Evolutionary conservation across 306 rosid genomes (phyloP).

Genomic region (Sindora glabra): DNA sequence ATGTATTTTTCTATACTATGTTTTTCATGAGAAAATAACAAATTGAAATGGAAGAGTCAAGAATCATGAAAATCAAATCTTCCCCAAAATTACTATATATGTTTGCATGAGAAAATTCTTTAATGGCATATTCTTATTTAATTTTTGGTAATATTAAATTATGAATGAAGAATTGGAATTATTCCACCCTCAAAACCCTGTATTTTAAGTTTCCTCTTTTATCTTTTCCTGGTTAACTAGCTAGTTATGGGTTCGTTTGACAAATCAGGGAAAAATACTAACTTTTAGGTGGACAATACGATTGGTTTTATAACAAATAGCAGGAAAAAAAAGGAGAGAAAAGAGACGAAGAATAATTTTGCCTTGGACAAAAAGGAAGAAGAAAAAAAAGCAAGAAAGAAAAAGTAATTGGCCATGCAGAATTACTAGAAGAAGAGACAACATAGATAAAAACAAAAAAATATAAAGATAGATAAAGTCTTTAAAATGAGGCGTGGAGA

Average conservation of each 20-base stretch:
- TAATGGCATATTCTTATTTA: no score
- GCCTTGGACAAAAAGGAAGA: constrained; percentile 18
- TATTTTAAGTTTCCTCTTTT: not conserved
- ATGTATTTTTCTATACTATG: no score
- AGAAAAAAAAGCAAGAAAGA: constrained; percentile 28
- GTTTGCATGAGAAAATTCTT: no score
- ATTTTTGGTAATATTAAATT: no score
- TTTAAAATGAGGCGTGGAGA: constrained; percentile 32
- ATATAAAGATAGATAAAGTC: constrained; percentile 49
- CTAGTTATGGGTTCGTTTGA: not conserved
- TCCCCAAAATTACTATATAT: no score
- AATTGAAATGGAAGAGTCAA: no score
- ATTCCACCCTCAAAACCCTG: no score
- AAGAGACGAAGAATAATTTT: constrained; percentile 21
- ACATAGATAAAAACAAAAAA: constrained; percentile 43
- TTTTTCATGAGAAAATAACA: no score
- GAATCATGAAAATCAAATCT: no score
- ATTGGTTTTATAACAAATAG: not conserved
- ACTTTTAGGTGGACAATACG: not conserved
- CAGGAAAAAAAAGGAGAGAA: constrained; percentile 8
- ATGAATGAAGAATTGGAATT: no score
- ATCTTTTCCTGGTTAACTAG: no score
- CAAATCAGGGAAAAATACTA: not conserved
- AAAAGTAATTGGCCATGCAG: constrained; percentile 32
- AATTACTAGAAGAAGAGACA: constrained; percentile 54